phyloP scores from a whole-genome alignment of 768 basidiomycete species.

The Russula virescens region DNA sequence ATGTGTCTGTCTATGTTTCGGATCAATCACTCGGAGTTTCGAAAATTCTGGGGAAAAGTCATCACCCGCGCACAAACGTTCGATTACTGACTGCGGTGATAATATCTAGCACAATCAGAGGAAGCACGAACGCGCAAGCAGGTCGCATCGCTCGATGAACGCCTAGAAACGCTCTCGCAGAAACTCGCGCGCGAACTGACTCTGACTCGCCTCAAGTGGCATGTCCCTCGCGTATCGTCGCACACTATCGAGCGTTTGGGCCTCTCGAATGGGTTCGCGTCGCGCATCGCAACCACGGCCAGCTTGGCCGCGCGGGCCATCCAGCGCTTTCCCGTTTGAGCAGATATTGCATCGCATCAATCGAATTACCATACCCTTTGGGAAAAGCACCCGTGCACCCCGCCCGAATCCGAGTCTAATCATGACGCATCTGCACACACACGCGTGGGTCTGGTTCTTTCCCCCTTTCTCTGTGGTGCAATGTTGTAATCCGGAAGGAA shows the following conservation, averaged over 20 bases:
- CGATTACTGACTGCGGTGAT: too few species aligned
- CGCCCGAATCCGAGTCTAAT: too few species aligned
- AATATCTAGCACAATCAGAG: slow-evolving; percentile 8
- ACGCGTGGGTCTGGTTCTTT: too few species aligned
- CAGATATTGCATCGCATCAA: too few species aligned
- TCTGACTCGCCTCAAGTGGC: not conserved
- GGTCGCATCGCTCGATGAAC: slow-evolving; percentile 8
- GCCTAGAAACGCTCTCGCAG: slow-evolving; percentile 10
- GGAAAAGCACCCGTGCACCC: too few species aligned
- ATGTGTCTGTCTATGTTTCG: not conserved
- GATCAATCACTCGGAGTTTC: not conserved
- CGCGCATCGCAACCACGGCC: slow-evolving; percentile 8
- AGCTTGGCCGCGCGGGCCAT: slow-evolving; percentile 6
- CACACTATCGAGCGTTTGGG: slow-evolving; percentile 8
- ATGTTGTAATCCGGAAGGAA: too few species aligned
- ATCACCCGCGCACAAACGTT: too few species aligned
- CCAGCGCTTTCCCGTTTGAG: not conserved
- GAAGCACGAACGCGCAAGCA: slow-evolving; percentile 1
- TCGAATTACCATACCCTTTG: too few species aligned
- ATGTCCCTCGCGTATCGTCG: not conserved
- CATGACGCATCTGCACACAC: too few species aligned
- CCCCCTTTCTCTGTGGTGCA: too few species aligned
- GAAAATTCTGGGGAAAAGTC: too few species aligned
- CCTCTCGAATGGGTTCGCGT: not conserved
- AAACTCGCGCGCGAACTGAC: slow-evolving; percentile 5